phyloP scores from a whole-genome alignment of 2,329 filamentous ascomycete genomes.

The Graphilbum fragrans region DNA sequence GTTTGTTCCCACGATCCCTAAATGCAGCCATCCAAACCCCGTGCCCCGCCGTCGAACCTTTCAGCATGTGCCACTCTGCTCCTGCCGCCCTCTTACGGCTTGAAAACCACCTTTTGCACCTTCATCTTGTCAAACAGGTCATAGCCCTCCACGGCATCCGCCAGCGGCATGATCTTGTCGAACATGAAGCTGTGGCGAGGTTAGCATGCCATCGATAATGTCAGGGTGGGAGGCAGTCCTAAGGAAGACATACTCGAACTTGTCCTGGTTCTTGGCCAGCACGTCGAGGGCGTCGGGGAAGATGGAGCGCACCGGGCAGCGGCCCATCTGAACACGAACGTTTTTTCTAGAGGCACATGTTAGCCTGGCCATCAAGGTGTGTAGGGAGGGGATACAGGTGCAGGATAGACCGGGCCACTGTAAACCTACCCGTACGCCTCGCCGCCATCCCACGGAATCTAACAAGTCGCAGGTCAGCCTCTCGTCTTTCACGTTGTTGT shows the following conservation, averaged over 20 bases:
- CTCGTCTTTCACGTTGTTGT: no score
- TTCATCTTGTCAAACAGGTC: constrained; percentile 61
- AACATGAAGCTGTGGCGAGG: constrained; percentile 56
- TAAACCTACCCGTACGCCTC: constrained; percentile 44
- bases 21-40: no score
- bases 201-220: no score
- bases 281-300: constrained; percentile 53
- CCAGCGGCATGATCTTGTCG: constrained; percentile 60
- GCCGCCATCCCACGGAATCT: constrained; percentile 55
- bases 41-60: no score
- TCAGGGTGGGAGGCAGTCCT: neutral
- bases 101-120: constrained; percentile 63
- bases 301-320: constrained; percentile 62
- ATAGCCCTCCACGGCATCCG: constrained; percentile 55
- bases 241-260: constrained; percentile 42
- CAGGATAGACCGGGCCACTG: neutral
- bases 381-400: neutral
- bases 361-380: no score
- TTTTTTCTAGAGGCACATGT: constrained; percentile 45
- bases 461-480: neutral
- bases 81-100: constrained; percentile 30
- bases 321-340: constrained; percentile 60
- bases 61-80: no score
- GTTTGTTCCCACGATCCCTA: neutral
- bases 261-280: constrained; percentile 53